A percentile compares a stretch with the other conserved stretches of the same genome.
These are phyloP conservation scores for Houttuynia cordata DNA, from an alignment of 164 flowering plant species.

Conservation along the genomic window DNA sequence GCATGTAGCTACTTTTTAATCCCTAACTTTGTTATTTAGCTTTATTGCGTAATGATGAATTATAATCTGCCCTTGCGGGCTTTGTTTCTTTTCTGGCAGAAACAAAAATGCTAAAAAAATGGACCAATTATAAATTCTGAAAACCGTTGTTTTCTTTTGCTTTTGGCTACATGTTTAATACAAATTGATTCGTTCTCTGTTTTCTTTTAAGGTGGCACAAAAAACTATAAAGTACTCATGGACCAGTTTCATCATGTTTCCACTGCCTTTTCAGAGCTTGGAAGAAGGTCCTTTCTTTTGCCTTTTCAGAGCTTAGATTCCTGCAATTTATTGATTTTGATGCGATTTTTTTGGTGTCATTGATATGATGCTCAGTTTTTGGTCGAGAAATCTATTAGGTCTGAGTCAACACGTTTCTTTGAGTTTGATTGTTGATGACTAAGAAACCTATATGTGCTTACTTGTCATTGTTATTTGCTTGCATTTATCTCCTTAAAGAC, in stretches of 20 bases:
- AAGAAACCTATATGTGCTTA: neutral
- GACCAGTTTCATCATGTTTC: slow-evolving; percentile 83
- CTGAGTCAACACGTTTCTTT: neutral
- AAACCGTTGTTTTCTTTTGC: no score
- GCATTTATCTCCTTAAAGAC: neutral
- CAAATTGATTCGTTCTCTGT: no score
- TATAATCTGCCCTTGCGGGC: no score
- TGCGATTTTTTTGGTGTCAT: no score
- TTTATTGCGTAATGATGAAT: no score
- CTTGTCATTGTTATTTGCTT: neutral
- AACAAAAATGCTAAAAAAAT: neutral
- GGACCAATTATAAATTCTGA: no score
- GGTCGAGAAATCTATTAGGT: neutral
- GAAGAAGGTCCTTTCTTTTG: slow-evolving; percentile 34
- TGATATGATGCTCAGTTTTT: neutral
- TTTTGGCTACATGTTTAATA: neutral
- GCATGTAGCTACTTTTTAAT: no score
- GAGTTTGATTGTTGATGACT: neutral
- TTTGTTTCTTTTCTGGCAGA: no score
- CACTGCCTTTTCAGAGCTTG: slow-evolving; percentile 83
- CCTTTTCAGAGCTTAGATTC: no score
- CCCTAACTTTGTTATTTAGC: no score
- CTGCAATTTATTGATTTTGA: no score
- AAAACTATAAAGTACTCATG: slow-evolving; percentile 91
- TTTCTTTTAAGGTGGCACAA: slow-evolving; percentile 65